Base-by-base conservation (phyloP, 164 flowering plant genomes). In the Magnolia sinica region DNA sequence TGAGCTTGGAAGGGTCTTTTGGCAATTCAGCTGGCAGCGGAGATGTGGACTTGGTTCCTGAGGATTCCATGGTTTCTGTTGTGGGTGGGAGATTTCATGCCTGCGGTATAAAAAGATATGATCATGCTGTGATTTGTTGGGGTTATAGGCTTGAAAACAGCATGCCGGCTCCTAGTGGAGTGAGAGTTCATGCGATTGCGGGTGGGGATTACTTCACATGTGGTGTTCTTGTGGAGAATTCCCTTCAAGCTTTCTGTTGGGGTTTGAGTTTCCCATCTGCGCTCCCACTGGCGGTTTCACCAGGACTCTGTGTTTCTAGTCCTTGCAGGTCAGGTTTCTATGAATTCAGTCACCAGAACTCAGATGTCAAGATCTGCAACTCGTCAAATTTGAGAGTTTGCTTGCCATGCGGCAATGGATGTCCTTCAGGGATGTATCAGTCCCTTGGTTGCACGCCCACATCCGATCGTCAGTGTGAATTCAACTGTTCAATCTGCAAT, bases 191-290 rank as follows among this genome's bases (percentile, higher is more conserved):
- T 73, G 89, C 84, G 58, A 87, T 96, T 77, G 93, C 93, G 6
- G 97, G 97, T 45, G 99, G 98, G 4, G 92, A 94, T 80, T 96
- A 94, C 82, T 96, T 96, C 87, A 88, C 94, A 7, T 96, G 99
- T 79, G 97, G 96, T 19, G 77, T 94, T 78, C 83, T 89, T 5
- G 92, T 90, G 1, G 89, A 86, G 75, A 86, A 80, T 72, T 89
- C 96, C 19, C 81, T 90, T 4, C 74, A 63, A 13, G 91, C 99
- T 49, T 79, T 88, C 68, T 94, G 99, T 76, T 94, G 98, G 99
- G 98, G 98, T 22, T 73, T 74, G 2, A 90, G 91, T 5, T 89
- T 92, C 65, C 99, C 99, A 0, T 73, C 91, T 1, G 78, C 92
- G 18, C 87, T 94, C 13, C 99, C 99, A 1, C 2, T 92, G 50